A percentile compares a stretch with the other conserved stretches of the same genome.
Conservation (phyloP, 805 yeast species). For the Ogataea paraovalis region DNA sequence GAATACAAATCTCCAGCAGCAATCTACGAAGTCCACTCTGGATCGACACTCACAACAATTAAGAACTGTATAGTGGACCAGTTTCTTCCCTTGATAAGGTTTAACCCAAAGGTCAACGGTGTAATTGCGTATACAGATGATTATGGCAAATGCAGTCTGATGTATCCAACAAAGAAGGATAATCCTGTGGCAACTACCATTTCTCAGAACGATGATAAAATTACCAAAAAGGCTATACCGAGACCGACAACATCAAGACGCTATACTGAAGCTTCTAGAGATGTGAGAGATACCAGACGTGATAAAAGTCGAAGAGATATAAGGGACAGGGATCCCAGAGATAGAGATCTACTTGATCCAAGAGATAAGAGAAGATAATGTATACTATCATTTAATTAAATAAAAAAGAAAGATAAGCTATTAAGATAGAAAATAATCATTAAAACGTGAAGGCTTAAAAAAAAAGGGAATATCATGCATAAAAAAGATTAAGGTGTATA, state of each 20-base stretch:
- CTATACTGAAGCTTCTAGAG: not conserved
- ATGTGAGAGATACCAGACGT: slow-evolving; percentile 1
- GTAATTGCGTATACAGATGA: slow-evolving; percentile 18
- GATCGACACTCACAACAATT: slow-evolving; percentile 23
- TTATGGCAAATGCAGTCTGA: slow-evolving; percentile 13
- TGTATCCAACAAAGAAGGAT: slow-evolving; percentile 10
- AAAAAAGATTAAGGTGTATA: not conserved
- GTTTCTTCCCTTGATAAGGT: slow-evolving; percentile 13
- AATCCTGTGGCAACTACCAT: not conserved
- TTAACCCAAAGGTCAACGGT: slow-evolving; percentile 16
- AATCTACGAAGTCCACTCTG: slow-evolving; percentile 31
- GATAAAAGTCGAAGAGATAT: slow-evolving; percentile 3
- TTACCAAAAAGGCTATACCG: not conserved
- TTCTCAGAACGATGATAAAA: not conserved
- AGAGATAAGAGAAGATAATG: not conserved
- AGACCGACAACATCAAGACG: too few species aligned
- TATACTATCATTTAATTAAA: too few species aligned
- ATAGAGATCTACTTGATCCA: not conserved
- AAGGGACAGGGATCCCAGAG: slow-evolving; percentile 1
- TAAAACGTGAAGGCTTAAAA: not conserved
- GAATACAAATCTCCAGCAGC: slow-evolving; percentile 36
- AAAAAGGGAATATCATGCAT: too few species aligned
- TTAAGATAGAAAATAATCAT: not conserved
- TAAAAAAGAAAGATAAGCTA: not conserved
- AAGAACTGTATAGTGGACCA: slow-evolving; percentile 23